Conservation (phyloP, 306 rosid genomes). For the Canavalia gladiata region DNA sequence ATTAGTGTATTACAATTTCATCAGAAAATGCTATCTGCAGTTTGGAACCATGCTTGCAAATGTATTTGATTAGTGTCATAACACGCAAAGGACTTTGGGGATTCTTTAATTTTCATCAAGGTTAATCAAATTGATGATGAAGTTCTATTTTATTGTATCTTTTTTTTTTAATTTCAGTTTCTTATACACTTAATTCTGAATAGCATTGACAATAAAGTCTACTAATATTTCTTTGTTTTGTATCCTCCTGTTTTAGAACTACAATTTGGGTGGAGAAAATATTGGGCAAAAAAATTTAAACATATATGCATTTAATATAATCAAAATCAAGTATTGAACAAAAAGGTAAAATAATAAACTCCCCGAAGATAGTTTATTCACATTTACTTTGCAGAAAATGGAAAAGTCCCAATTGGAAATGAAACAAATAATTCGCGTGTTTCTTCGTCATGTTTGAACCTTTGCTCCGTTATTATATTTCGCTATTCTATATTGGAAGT, state of each 20-base stretch:
- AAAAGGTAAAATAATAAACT: background rate
- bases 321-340: background rate
- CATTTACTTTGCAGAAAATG: background rate
- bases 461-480: background rate
- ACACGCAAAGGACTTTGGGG: background rate
- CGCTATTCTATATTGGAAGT: background rate
- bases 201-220: background rate
- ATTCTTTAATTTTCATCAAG: conserved; percentile 3
- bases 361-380: background rate
- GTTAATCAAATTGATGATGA: conserved; percentile 4
- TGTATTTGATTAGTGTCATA: conserved; percentile 9
- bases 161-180: background rate
- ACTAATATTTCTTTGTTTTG: no score
- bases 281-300: background rate
- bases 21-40: background rate
- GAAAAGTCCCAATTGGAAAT: background rate
- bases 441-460: background rate
- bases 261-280: conserved; percentile 2
- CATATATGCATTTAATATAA: background rate
- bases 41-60: conserved; percentile 5
- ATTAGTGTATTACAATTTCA: background rate
- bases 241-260: no score
- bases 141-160: background rate
- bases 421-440: background rate
- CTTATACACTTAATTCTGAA: background rate